Conservation (phyloP, 495 filamentous ascomycete species). For the Podospora conica region DNA sequence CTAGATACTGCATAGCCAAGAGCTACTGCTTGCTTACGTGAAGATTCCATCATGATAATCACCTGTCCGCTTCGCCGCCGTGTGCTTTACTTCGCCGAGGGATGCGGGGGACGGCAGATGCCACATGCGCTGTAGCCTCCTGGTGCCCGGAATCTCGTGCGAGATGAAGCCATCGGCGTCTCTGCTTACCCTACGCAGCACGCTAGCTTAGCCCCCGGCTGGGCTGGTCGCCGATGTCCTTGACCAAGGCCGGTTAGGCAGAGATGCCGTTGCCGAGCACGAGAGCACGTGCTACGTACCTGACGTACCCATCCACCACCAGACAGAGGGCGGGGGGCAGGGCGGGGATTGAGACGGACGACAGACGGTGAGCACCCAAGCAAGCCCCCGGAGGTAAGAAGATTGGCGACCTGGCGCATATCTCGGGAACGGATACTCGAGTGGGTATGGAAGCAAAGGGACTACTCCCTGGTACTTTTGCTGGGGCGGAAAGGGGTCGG, state of each 20-base stretch:
- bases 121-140: background rate
- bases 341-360: too few relatives aligned
- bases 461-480: too few relatives aligned
- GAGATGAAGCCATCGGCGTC: background rate
- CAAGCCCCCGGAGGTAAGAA: background rate
- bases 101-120: background rate
- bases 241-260: background rate
- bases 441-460: background rate
- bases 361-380: background rate
- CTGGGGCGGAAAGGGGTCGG: background rate
- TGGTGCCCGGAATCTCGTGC: background rate
- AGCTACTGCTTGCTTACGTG: background rate
- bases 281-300: background rate
- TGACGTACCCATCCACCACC: too few relatives aligned
- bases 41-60: background rate
- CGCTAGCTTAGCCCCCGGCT: background rate
- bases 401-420: background rate
- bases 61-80: background rate
- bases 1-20: background rate
- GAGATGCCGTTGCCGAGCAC: background rate
- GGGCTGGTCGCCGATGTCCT: background rate
- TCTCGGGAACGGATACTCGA: background rate
- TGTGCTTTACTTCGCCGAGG: background rate
- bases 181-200: background rate
- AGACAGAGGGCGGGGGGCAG: background rate